A percentile compares a stretch with the other conserved stretches of the same genome.
Conservation (phyloP, 371 early-diverging fungal genomes). For the Racocetra persica region DNA sequence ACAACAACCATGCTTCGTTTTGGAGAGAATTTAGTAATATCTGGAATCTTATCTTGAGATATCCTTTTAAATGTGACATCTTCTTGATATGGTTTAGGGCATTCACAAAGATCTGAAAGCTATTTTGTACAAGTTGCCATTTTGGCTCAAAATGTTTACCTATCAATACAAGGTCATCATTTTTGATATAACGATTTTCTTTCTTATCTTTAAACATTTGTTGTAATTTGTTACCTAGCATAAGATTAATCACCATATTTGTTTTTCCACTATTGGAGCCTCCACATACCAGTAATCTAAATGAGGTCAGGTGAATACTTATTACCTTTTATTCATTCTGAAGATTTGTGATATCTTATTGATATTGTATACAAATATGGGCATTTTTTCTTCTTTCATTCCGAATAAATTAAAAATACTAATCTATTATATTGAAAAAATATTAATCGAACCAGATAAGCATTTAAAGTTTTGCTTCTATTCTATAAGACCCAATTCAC, state of each 20-base stretch:
- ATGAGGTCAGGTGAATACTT: constrained; percentile 2
- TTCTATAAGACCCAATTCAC: neutral
- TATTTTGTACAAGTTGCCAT: constrained; percentile 34
- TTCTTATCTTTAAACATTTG: constrained; percentile 29
- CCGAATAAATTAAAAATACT: no score
- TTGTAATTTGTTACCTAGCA: constrained; percentile 32
- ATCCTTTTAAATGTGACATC: constrained; percentile 16
- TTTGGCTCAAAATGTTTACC: constrained; percentile 31
- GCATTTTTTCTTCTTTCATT: constrained; percentile 23
- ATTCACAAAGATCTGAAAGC: constrained; percentile 37
- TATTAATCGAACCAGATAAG: no score
- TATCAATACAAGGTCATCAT: constrained; percentile 37
- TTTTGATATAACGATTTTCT: constrained; percentile 31
- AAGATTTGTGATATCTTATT: neutral
- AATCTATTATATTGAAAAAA: no score
- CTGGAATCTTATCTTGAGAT: constrained; percentile 7
- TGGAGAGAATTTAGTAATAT: constrained; percentile 24
- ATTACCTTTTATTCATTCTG: neutral
- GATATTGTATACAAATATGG: constrained; percentile 25
- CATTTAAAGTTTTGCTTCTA: neutral
- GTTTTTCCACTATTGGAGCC: constrained; percentile 33
- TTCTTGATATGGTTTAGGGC: constrained; percentile 32
- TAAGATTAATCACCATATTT: constrained; percentile 33
- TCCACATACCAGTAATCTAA: neutral
- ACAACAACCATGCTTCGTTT: constrained; percentile 26